Evolutionary conservation across 139 green algal species (phyloP).

Genomic region (Micractinium conductrix): DNA sequence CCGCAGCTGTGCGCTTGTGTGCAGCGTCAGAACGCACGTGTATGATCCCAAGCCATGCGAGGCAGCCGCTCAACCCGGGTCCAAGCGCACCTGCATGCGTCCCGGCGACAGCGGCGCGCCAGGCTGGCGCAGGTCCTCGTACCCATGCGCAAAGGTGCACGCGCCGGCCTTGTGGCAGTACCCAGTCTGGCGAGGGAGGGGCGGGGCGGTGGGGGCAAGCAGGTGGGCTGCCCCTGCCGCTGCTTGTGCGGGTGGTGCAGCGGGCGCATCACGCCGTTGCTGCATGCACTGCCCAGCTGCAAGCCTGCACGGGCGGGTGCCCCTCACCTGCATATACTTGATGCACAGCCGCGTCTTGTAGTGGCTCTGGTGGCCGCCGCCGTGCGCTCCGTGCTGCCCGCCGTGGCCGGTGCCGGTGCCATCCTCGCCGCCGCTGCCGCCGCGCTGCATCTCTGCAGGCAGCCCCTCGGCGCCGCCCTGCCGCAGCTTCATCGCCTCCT

Average conservation of each 20-base stretch:
- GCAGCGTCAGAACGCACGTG: too few species aligned
- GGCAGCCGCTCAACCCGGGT: too few species aligned
- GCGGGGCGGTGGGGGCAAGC: too few species aligned
- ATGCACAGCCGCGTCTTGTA: slow-evolving; percentile 66
- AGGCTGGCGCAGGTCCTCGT: slow-evolving; percentile 49
- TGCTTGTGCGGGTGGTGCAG: too few species aligned
- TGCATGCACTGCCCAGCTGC: too few species aligned
- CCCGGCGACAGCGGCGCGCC: slow-evolving; percentile 14
- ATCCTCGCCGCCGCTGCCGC: not conserved
- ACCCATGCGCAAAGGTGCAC: slow-evolving; percentile 59
- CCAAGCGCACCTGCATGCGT: not conserved
- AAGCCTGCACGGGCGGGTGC: too few species aligned
- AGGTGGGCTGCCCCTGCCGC: too few species aligned
- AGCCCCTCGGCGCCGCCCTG: not conserved
- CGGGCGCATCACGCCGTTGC: too few species aligned
- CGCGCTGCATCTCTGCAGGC: not conserved
- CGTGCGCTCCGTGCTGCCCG: not conserved
- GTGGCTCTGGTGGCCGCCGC: slow-evolving; percentile 20
- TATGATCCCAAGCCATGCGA: too few species aligned
- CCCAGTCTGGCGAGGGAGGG: too few species aligned
- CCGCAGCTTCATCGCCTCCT: not conserved
- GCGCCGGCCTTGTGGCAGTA: slow-evolving; percentile 43
- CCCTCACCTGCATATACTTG: slow-evolving; percentile 55
- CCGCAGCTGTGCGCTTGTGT: too few species aligned
- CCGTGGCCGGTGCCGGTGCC: not conserved